These are phyloP conservation scores for Hymenoscyphus salicellus DNA, from an alignment of 2,329 filamentous ascomycete species.

Conservation along the genomic window DNA sequence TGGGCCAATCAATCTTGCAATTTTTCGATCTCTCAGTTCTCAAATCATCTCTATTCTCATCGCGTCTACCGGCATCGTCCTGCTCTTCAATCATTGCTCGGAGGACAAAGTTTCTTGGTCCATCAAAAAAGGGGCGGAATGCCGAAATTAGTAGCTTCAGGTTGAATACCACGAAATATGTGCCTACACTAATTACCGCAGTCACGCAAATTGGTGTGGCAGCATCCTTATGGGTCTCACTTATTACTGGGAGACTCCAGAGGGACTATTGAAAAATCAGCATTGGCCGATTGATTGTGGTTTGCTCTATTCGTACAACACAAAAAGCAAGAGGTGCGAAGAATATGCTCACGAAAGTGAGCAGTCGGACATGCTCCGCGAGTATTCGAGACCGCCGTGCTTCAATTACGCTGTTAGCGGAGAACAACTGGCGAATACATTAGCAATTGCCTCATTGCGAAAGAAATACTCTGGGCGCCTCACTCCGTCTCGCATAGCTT, in stretches of 20 bases:
- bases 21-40: background rate
- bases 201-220: slow-evolving; percentile 4
- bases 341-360: slow-evolving; percentile 7
- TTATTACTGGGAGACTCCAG: slow-evolving; percentile 1
- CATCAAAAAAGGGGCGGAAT: background rate
- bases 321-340: slow-evolving; percentile 5
- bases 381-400: slow-evolving; percentile 1
- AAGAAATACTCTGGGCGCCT: background rate
- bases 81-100: background rate
- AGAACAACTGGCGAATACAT: background rate
- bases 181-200: background rate
- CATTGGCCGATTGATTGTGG: background rate
- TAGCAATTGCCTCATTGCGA: background rate
- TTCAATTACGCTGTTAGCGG: slow-evolving; percentile 6
- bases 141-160: slow-evolving; percentile 3
- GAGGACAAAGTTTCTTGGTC: background rate
- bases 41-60: background rate
- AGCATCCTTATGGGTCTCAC: background rate
- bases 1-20: background rate
- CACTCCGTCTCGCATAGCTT: slow-evolving; percentile 1
- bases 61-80: background rate
- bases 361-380: background rate
- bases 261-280: slow-evolving; percentile 1
- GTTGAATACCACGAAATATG: slow-evolving; percentile 6
- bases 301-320: background rate